Base-by-base conservation (phyloP, 345 rosid species). In the Euphorbia lathyris region DNA sequence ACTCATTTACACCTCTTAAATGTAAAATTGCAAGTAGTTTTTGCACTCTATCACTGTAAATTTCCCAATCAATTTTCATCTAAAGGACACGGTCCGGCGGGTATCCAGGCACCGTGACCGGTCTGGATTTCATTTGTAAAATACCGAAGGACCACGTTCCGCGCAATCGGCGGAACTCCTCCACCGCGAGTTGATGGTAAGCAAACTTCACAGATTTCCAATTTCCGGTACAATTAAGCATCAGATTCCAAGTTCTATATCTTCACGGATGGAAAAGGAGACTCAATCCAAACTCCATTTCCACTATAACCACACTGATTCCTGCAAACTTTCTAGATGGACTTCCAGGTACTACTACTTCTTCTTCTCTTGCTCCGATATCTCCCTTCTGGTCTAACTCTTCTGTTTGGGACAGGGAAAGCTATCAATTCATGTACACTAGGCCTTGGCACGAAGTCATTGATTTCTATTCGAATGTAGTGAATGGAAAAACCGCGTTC, bases 401-500 rank as follows among this genome's bases (percentile, higher is more conserved):
- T n/a, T n/a, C n/a, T 67, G 22, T 29, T 61, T 43, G 27, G 25
- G 53, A 57, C 67, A 90, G 92, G 73, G 93, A 91, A 70, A 87
- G 96, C 56, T 92, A 70, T 59, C 32, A 79, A 68, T 90, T 91
- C 82, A 87, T 95, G 97, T 13, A 76, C 58, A 80, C 79, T 40
- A 84, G 96, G 83, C 88, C 90, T 27, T 94, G 98, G 98, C 80
- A 85, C 45, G 81, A 85, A 56, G 90, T 92, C 38, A 56, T 69
- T 69, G 81, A 85, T 75, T 88, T 90, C 63, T 87, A 90, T 73
- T 83, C 86, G 17, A 81, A 80, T 63, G 66, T 83, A 7, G 92
- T 92, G 48, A 76, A 83, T 4, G 89, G 85, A 50, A 74, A 72
- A 12, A 55, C 73, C 29, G 78, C 88, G 4, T 63, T 92, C 23